Evolutionary conservation across 495 filamentous ascomycete genomes (phyloP), one percentile per base, ranked within the genome.

Genomic region (Penicillium flavigenum): DNA sequence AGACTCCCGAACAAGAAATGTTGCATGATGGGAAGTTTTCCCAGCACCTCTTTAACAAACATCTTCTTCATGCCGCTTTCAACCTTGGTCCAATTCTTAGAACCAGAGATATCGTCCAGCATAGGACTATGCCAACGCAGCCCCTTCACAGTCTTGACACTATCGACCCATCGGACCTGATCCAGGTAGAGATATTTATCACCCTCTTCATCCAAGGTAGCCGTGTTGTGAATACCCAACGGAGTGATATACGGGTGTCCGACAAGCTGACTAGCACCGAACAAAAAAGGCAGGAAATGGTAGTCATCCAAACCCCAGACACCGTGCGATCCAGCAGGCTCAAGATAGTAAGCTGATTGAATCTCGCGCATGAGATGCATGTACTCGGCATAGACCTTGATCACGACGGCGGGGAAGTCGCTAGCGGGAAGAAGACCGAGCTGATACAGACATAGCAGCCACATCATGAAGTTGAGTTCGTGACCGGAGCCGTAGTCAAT

Each of bases 221-320:
- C 77, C 29, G 83, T 81, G 65, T 92, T 91, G 71, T 99, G 94
- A 58, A 99, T 94, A 2, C 85, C 81, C 49, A 89, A 74, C 2
- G 94, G 94, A 0, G 91, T 93, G 44, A 99, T 86, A 69, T 88
- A 92, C 0, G 86, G 85, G 67, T 98, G 94, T 52, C 87, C 83
- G 4, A 94, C 79, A 24, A 99, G 83, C 73, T 99, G 92, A 8
- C 92, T 89, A 3, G 92, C 95, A 11, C 94, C 94, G 66, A 97
- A 94, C 47, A 99, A 87, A 76, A 98, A 99, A 0, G 94, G 90
- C n/a, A 94, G 74, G 74, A 98, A 98, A 38, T 86, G 91, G 73
- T 99, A 95, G 75, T 99, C 94, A 70, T 99, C 94, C 39, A 99
- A 76, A 36, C 92, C 92, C 92, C 92, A 97, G 47, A 97, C 92